Evolutionary conservation across 177 flowering plant genomes (phyloP).

Genomic region (Vitis hybrid): DNA sequence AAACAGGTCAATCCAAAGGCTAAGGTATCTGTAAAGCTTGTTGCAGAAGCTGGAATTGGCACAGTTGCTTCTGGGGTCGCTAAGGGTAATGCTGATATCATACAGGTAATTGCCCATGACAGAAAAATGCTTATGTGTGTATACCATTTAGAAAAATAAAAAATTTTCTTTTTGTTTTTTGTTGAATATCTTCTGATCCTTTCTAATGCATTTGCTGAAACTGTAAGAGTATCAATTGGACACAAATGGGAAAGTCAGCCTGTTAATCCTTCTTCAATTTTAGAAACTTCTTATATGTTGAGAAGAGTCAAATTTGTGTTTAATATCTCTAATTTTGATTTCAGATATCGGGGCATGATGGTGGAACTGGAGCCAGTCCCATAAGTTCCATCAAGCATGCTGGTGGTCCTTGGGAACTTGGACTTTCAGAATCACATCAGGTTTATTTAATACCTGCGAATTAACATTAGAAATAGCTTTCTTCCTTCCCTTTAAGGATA

Average conservation of each 20-base stretch:
- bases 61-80: constrained; percentile 99
- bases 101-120: constrained; percentile 60
- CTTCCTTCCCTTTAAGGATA: not conserved
- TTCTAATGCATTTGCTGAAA: too few relatives aligned
- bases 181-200: too few relatives aligned
- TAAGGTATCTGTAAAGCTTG: constrained; percentile 98
- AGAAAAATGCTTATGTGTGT: too few relatives aligned
- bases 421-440: constrained; percentile 97
- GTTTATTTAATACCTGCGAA: constrained; percentile 29
- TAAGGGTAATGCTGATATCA: constrained; percentile 96
- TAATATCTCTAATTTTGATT: constrained; percentile 20
- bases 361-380: constrained; percentile 99
- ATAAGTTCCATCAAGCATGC: constrained; percentile 98
- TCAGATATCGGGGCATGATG: constrained; percentile 99
- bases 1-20: constrained; percentile 93
- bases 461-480: not conserved
- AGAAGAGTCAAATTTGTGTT: not conserved
- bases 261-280: not conserved
- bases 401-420: constrained; percentile 99
- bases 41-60: constrained; percentile 99
- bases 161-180: too few relatives aligned
- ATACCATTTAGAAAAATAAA: too few relatives aligned
- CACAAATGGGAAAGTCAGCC: constrained; percentile 1
- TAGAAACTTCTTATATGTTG: not conserved
- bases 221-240: too few relatives aligned